Base-by-base conservation (phyloP, 768 basidiomycete species). In the Termitomyces sp. region DNA sequence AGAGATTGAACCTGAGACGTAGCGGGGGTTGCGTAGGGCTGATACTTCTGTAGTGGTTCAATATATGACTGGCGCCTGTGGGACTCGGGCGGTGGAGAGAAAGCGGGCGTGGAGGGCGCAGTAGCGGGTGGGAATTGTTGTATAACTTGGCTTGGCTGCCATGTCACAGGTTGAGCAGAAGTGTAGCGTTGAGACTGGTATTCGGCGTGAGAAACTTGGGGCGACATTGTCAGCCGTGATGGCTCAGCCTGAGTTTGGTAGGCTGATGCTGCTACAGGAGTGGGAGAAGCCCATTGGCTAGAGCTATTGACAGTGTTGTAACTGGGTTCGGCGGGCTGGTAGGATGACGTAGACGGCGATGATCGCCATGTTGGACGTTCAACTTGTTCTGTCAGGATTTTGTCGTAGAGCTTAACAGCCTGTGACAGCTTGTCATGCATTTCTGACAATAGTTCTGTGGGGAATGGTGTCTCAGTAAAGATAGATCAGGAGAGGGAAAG, bases 401-500 rank as follows among this genome's bases (percentile, higher is more conserved):
- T 84, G 66, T 98, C 96, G 70, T 98, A 98, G 4, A 97, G 76
- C 70, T 91, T 89, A 49, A 98, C 94, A 0, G 93, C 94, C 71
- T 96, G 86, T 0, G 93, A 91, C 10, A 99, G 74, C 73, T 98
- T 96, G 51, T 91, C 89, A 67, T 98, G 91, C 94, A 98, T 98
- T 53, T 98, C 95, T 7, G 86, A 79, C 40, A 99, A 77, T 70
- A 96, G 81, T 72, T 95, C 95, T 94, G 69, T 6, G 50, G 49
- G 29, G 40, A 45, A 36, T 37, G 17, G 38, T 34, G 38, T 34
- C 31, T 60, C 42, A 60, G 2, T 59, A 29, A 53, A 25, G 45
- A 4, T 20, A 20, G 29, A 8, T 51, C 11, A 37, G 1, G 25
- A 46, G 2, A 43, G 20, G 42, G 40, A 50, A 53, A 51, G 12